Conservation (phyloP, 495 filamentous ascomycete species). For the Talaromyces liani region DNA sequence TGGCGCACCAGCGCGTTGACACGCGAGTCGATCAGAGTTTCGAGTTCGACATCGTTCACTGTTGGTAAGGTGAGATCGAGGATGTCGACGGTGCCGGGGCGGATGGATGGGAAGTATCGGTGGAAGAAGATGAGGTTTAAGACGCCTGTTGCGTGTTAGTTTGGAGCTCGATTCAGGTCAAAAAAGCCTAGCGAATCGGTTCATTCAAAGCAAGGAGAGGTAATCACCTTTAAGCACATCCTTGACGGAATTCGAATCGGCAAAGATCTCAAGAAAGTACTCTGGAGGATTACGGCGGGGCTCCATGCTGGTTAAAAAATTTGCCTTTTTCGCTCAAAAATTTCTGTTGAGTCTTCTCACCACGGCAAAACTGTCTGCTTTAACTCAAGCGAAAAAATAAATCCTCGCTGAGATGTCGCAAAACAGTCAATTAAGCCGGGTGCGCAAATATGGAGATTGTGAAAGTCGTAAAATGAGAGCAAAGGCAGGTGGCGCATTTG, state of each 20-base stretch:
- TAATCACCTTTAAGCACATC: conserved; percentile 84
- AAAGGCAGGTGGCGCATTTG: neutral
- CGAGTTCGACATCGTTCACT: conserved; percentile 80
- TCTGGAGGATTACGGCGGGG: conserved; percentile 62
- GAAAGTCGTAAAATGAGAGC: neutral
- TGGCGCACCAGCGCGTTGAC: conserved; percentile 66
- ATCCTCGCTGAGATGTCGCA: neutral
- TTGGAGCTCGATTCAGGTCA: neutral
- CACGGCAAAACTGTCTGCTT: neutral
- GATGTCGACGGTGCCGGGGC: conserved; percentile 80
- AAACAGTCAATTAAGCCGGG: neutral
- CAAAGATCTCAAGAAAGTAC: conserved; percentile 75
- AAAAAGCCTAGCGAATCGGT: too few species aligned
- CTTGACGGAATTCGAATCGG: conserved; percentile 71
- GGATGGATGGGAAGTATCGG: conserved; percentile 83
- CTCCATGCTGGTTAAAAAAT: conserved; percentile 32
- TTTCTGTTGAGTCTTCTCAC: neutral
- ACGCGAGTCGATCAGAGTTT: conserved; percentile 86
- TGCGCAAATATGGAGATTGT: neutral
- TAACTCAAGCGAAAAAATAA: neutral
- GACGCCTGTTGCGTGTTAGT: conserved; percentile 52
- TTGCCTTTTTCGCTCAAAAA: neutral
- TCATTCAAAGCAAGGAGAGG: too few species aligned
- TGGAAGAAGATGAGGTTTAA: conserved; percentile 99
- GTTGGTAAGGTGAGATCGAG: conserved; percentile 86